Evolutionary conservation across 2,329 filamentous ascomycete species (phyloP).

Genomic region (Rhinocladiella similis): DNA sequence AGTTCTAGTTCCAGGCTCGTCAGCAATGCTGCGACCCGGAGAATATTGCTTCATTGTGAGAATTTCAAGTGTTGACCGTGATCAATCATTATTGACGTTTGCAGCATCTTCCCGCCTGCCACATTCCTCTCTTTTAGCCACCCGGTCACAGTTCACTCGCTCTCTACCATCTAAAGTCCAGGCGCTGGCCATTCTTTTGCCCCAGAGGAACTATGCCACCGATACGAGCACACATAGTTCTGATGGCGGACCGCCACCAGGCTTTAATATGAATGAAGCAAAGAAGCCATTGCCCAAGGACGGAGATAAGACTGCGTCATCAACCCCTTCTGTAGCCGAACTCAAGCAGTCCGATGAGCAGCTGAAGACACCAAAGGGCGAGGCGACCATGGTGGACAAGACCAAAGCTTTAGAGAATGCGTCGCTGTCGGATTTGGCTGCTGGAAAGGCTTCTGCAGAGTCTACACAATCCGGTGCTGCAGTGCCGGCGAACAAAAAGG

Average conservation of each 20-base stretch:
- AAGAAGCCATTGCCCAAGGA: conserved; percentile 76
- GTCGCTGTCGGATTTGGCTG: conserved; percentile 63
- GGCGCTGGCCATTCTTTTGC: conserved; percentile 59
- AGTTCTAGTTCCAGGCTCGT: conserved; percentile 30
- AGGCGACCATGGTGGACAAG: conserved; percentile 46
- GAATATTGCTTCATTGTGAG: conserved; percentile 25
- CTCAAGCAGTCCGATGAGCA: conserved; percentile 32
- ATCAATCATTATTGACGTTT: conserved; percentile 8
- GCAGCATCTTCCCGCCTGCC: conserved; percentile 22
- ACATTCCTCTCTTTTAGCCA: conserved; percentile 13
- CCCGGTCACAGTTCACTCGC: conserved; percentile 18
- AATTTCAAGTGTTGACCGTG: neutral
- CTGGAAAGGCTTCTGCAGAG: conserved; percentile 55
- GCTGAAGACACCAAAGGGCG: conserved; percentile 38
- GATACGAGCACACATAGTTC: conserved; percentile 53
- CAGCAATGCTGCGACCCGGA: conserved; percentile 28
- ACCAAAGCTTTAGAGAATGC: conserved; percentile 48
- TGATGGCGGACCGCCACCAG: conserved; percentile 72
- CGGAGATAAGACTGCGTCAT: conserved; percentile 31
- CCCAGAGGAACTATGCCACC: conserved; percentile 55
- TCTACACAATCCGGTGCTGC: conserved; percentile 49
- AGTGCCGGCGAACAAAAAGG: conserved; percentile 60
- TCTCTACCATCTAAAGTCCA: conserved; percentile 44
- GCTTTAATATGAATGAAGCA: conserved; percentile 86
- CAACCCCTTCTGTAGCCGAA: conserved; percentile 26